These are phyloP conservation scores for Acacia crassicarpa DNA, from an alignment of 306 rosid genomes.

Conservation along the genomic window DNA sequence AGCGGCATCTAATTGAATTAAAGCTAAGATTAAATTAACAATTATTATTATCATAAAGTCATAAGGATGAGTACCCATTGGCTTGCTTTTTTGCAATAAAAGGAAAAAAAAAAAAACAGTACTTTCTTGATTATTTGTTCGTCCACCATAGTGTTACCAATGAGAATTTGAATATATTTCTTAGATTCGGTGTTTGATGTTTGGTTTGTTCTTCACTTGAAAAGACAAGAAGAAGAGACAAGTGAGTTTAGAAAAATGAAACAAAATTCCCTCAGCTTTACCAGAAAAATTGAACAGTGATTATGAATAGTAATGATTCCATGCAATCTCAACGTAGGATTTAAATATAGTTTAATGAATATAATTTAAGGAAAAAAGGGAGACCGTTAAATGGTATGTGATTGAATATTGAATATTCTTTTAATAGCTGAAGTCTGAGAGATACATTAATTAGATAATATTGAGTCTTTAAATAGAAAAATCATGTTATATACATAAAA, in stretches of 20 bases:
- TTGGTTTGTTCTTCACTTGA: not conserved
- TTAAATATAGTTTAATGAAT: constrained; percentile 14
- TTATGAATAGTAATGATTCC: not conserved
- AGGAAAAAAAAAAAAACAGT: not conserved
- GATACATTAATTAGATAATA: no score
- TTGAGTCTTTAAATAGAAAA: no score
- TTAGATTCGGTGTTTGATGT: constrained; percentile 19
- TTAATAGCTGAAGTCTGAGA: no score
- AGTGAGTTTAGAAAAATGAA: not conserved
- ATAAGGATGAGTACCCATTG: not conserved
- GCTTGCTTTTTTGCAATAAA: not conserved
- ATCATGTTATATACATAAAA: no score
- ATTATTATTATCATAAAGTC: not conserved
- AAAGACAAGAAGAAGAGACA: not conserved
- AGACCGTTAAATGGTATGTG: no score
- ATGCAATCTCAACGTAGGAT: not conserved
- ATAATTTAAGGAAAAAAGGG: not conserved
- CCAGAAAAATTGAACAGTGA: not conserved
- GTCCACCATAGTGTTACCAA: not conserved
- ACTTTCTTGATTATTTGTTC: not conserved
- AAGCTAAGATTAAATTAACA: not conserved
- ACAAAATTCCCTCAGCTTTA: not conserved
- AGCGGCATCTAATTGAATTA: not conserved
- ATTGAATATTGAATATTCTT: no score
- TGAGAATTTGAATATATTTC: not conserved